Percentiles rank a stretch among this genome's conserved stretches.
Evolutionary conservation across 106 monocot species (phyloP).

Genomic region (Alisma plantagoaquatica): DNA sequence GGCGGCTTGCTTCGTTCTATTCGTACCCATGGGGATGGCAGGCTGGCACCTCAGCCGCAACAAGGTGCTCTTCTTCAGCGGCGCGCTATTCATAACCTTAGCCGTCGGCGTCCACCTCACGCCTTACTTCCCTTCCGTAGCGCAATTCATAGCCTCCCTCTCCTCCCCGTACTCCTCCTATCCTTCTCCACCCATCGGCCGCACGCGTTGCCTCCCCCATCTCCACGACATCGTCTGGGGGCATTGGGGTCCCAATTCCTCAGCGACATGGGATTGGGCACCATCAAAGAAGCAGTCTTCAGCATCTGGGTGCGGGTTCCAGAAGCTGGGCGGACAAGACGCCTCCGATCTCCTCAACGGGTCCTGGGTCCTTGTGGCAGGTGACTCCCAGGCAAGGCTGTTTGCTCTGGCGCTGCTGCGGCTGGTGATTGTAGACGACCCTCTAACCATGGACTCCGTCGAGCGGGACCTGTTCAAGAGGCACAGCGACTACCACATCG

Average conservation of each 20-base stretch:
- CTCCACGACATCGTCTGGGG: conserved; percentile 15
- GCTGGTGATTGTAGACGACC: conserved; percentile 24
- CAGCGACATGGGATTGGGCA: conserved; percentile 30
- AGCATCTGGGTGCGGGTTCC: conserved; percentile 31
- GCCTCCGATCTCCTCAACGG: conserved; percentile 53
- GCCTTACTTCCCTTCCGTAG: conserved; percentile 42
- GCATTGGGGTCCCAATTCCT: conserved; percentile 2
- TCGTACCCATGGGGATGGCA: conserved; percentile 70
- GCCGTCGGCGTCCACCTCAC: conserved; percentile 54
- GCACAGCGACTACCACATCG: conserved; percentile 64
- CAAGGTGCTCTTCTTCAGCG: conserved; percentile 79
- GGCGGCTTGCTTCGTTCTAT: conserved; percentile 60
- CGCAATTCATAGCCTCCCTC: conserved; percentile 13
- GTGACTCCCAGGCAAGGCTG: conserved; percentile 82
- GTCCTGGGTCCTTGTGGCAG: conserved; percentile 56
- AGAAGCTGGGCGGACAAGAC: conserved; percentile 8
- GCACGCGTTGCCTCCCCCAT: conserved; percentile 10
- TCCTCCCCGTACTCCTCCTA: conserved; percentile 4
- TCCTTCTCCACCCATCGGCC: neutral
- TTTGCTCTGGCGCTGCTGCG: conserved; percentile 42
- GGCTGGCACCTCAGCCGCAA: conserved; percentile 71
- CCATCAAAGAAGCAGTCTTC: conserved; percentile 23
- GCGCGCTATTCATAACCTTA: conserved; percentile 71
- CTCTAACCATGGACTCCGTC: conserved; percentile 22
- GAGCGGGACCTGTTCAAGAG: conserved; percentile 66